Percentiles rank a stretch among this genome's conserved stretches.
Conservation (phyloP, 768 basidiomycete genomes). For the Glaciozyma martinii region DNA sequence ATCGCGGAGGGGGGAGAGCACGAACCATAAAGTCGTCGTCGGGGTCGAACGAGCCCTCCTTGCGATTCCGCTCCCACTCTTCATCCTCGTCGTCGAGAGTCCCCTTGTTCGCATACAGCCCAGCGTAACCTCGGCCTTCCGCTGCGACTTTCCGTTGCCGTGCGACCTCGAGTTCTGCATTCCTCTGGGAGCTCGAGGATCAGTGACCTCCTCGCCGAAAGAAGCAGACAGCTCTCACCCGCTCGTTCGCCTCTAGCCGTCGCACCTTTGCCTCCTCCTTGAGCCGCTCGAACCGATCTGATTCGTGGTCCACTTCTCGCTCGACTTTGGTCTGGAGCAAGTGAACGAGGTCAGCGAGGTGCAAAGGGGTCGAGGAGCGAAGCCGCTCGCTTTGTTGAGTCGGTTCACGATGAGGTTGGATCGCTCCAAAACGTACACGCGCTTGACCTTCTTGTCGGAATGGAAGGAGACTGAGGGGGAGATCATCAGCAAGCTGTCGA, state of each 20-base stretch:
- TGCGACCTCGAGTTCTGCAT: conserved; percentile 65
- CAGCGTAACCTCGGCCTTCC: conserved; percentile 73
- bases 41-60: conserved; percentile 22
- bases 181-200: conserved; percentile 48
- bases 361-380: no score
- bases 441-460: conserved; percentile 74
- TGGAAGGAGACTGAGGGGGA: conserved; percentile 68
- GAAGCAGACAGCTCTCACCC: conserved; percentile 45
- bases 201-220: background rate
- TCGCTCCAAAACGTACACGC: conserved; percentile 66
- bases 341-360: background rate
- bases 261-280: conserved; percentile 38
- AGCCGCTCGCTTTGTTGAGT: conserved; percentile 54
- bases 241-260: conserved; percentile 65
- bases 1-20: no score
- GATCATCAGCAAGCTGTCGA: background rate
- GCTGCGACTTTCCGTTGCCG: conserved; percentile 75
- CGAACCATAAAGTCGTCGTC: conserved; percentile 28
- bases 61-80: conserved; percentile 19
- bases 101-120: conserved; percentile 9
- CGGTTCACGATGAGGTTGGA: conserved; percentile 87
- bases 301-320: conserved; percentile 70
- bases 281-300: conserved; percentile 69
- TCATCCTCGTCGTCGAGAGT: conserved; percentile 21
- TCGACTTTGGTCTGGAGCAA: conserved; percentile 43